Percentiles rank a stretch among this genome's conserved stretches.
Evolutionary conservation across 495 filamentous ascomycete genomes (phyloP).

Genomic region (Aspergillus bridgeri): DNA sequence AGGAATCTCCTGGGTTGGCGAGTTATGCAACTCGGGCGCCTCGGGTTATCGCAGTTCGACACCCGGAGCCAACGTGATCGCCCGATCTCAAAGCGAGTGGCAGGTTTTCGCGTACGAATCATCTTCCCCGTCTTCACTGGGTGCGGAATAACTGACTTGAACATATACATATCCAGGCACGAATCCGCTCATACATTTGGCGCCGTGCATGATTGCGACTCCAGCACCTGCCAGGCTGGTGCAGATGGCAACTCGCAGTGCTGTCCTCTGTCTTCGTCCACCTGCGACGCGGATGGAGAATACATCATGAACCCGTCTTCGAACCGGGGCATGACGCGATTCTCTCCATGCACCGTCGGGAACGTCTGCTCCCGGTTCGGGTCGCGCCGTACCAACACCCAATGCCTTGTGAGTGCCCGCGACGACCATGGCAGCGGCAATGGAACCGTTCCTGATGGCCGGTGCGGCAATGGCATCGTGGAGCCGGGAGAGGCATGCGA

Average conservation of each 20-base stretch:
- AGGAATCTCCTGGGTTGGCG: constrained; percentile 84
- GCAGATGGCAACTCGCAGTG: constrained; percentile 52
- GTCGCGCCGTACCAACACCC: constrained; percentile 61
- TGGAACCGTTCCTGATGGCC: constrained; percentile 52
- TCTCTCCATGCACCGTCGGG: constrained; percentile 80
- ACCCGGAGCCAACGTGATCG: constrained; percentile 74
- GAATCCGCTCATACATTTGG: constrained; percentile 90
- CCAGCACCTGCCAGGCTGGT: constrained; percentile 48
- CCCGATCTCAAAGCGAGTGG: constrained; percentile 66
- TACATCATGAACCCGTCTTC: constrained; percentile 93
- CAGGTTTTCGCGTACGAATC: constrained; percentile 67
- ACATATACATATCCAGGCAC: constrained; percentile 48
- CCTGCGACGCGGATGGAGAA: constrained; percentile 65
- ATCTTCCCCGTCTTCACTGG: background rate
- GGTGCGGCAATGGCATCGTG: constrained; percentile 90
- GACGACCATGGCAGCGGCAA: constrained; percentile 45
- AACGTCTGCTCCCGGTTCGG: constrained; percentile 80
- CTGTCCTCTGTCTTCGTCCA: constrained; percentile 63
- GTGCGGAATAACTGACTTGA: background rate
- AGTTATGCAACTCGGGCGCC: constrained; percentile 57
- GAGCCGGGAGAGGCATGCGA: constrained; percentile 87
- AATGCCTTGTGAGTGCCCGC: constrained; percentile 56
- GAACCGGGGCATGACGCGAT: constrained; percentile 59
- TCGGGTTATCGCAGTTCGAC: background rate
- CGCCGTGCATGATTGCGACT: constrained; percentile 81